Percentiles rank a stretch among this genome's conserved stretches.
phyloP scores from a whole-genome alignment of 1,284 basidiomycete genomes.

The Cutaneotrichosporon dermatis region DNA sequence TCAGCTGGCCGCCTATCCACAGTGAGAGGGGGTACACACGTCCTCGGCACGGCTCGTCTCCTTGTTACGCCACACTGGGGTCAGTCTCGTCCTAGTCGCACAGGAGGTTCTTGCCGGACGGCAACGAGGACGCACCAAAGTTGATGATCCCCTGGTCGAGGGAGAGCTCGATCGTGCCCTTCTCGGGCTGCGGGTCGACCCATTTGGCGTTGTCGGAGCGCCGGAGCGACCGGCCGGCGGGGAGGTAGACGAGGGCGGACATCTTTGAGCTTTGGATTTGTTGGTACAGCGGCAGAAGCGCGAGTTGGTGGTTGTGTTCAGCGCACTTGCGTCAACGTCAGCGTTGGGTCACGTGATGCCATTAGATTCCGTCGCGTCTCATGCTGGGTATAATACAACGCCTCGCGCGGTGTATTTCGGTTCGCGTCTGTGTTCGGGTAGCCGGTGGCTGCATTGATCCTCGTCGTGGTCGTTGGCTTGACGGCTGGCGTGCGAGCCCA shows the following conservation, averaged over 20 bases:
- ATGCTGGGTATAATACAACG: no score
- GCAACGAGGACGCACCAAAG: conserved; percentile 28
- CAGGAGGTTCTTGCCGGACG: not conserved
- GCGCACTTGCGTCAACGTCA: conserved; percentile 1
- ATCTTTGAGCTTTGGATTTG: conserved; percentile 13
- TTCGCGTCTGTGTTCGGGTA: no score
- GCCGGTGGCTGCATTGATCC: no score
- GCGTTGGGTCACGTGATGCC: not conserved
- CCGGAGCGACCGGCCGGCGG: conserved; percentile 41
- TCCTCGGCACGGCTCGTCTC: conserved; percentile 33
- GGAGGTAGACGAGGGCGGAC: conserved; percentile 35
- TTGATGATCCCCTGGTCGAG: conserved; percentile 43
- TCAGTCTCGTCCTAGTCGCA: not conserved
- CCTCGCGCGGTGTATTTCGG: no score
- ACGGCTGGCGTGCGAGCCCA: no score
- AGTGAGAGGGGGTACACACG: conserved; percentile 22
- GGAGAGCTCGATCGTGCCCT: conserved; percentile 41
- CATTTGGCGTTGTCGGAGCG: conserved; percentile 39
- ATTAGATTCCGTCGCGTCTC: not conserved
- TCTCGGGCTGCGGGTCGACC: conserved; percentile 45
- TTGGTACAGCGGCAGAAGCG: not conserved
- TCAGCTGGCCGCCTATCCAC: not conserved
- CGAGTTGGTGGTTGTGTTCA: not conserved
- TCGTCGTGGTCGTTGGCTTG: no score
- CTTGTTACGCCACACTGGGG: conserved; percentile 41